Conservation (phyloP, 306 rosid genomes). For the Corylus americana region DNA sequence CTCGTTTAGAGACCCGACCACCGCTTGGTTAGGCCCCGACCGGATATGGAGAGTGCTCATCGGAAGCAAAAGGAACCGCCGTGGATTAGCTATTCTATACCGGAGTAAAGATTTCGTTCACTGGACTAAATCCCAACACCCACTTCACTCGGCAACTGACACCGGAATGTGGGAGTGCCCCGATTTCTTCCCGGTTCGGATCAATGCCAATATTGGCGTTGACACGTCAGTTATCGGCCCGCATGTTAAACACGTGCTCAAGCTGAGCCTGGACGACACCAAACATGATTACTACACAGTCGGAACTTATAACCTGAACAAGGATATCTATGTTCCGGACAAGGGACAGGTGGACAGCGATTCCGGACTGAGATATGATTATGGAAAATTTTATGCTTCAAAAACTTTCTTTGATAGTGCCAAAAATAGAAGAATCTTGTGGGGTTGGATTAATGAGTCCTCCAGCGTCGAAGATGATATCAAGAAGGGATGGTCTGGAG, state of each 20-base stretch:
- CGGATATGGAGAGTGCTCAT: no score
- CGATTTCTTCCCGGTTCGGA: conserved; percentile 1
- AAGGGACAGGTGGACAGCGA: conserved; percentile 38
- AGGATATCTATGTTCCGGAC: conserved; percentile 62
- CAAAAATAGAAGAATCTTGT: conserved; percentile 34
- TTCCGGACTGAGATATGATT: conserved; percentile 61
- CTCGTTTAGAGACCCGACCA: not conserved
- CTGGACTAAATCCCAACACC: no score
- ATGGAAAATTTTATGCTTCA: conserved; percentile 84
- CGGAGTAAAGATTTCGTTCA: no score
- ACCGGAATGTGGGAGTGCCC: no score
- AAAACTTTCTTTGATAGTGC: conserved; percentile 63
- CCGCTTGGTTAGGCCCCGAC: no score
- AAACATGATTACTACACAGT: conserved; percentile 61
- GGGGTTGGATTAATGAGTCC: no score
- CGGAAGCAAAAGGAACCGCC: no score
- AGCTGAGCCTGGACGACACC: conserved; percentile 65
- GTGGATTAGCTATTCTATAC: no score
- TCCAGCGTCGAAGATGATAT: no score
- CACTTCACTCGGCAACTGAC: no score
- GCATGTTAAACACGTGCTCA: conserved; percentile 63
- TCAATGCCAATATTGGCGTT: conserved; percentile 34
- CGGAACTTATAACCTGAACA: conserved; percentile 49
- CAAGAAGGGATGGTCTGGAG: no score
- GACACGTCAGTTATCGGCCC: conserved; percentile 43